phyloP scores from a whole-genome alignment of 352 stramenopile species.

The Pythium angustatum region DNA sequence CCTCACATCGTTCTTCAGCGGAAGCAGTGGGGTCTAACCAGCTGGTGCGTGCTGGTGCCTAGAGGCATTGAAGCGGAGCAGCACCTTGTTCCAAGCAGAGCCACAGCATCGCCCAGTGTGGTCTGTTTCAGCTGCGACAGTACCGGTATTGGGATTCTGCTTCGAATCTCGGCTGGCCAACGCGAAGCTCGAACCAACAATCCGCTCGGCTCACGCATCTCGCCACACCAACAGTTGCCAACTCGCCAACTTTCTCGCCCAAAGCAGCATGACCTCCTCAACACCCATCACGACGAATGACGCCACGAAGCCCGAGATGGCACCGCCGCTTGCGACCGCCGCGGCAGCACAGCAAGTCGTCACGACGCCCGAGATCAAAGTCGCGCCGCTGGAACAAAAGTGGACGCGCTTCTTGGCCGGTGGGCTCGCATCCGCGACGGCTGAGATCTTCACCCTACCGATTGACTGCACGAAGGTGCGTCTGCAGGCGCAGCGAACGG shows the following conservation, averaged over 20 bases:
- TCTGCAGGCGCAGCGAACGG: conserved; percentile 69
- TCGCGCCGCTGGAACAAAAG: conserved; percentile 54
- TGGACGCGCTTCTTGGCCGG: conserved; percentile 72
- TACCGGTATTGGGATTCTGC: conserved; percentile 1
- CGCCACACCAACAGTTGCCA: not conserved
- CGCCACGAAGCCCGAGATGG: conserved; percentile 6
- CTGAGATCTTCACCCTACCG: conserved; percentile 79
- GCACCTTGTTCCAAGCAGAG: conserved; percentile 14
- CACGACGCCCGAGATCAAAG: conserved; percentile 24
- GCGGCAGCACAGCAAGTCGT: conserved; percentile 13
- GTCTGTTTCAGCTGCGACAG: conserved; percentile 13
- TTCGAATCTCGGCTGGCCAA: conserved; percentile 4
- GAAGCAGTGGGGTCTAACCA: not conserved
- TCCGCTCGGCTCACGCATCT: not conserved
- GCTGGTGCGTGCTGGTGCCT: conserved; percentile 4
- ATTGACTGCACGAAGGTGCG: conserved; percentile 89
- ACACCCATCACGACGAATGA: conserved; percentile 6
- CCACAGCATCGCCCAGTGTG: not conserved
- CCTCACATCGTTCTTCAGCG: conserved; percentile 2
- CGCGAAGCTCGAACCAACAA: not conserved
- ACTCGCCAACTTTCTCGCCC: conserved; percentile 4
- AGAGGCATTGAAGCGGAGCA: conserved; percentile 6
- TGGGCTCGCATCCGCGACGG: conserved; percentile 62
- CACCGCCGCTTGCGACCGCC: conserved; percentile 19
- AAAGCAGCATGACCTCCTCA: too few relatives aligned